Base-by-base conservation (phyloP, 2,329 filamentous ascomycete species). In the Trichophyton simii region DNA sequence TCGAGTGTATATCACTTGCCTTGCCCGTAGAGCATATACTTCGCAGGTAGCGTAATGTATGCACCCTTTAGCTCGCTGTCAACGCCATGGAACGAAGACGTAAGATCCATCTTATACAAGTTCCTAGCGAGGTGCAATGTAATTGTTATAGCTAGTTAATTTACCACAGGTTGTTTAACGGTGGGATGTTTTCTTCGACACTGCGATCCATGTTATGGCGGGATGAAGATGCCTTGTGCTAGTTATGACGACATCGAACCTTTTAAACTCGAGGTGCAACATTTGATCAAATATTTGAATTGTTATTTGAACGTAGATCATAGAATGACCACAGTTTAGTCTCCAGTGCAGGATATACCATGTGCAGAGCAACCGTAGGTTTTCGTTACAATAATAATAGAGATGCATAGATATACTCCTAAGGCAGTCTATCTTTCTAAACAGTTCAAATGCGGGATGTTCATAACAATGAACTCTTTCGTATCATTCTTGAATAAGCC, bases 1-100 rank as follows among this genome's bases (percentile, higher is more conserved):
- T 9, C 7, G n/a, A 36, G 6, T 11, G 8, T 5, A 20, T 18
- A 42, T 18, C 38, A 22, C 50, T 36, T 57, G 61, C 63, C 63
- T 55, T 62, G 60, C n/a, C 63, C 63, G 38, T 65, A 65, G 7
- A 61, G 25, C 63, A 65, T 65, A 46, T 59, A 62, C 46, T 62
- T 65, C 6, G 58, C 59, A 11, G 63, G 63, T 15, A 62, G 48
- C n/a, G 63, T 41, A 15, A 31, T 22, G 58, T 65, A 61, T 7
- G 41, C 54, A n/a, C 63, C 63, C n/a, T 13, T 44, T 42, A 60
- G 52, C 7, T 42, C 61, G 48, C 61, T 64, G 36, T 64, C 63
- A 9, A 61, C 9, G 34, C 31, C 41, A 20, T 58, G 34, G 28
- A 54, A 54, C 13, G 50, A 54, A 28, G 22, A n/a, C 31, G 50